Evolutionary conservation across 139 green algal genomes (phyloP).

Genomic region (Coccomyxa sp.): DNA sequence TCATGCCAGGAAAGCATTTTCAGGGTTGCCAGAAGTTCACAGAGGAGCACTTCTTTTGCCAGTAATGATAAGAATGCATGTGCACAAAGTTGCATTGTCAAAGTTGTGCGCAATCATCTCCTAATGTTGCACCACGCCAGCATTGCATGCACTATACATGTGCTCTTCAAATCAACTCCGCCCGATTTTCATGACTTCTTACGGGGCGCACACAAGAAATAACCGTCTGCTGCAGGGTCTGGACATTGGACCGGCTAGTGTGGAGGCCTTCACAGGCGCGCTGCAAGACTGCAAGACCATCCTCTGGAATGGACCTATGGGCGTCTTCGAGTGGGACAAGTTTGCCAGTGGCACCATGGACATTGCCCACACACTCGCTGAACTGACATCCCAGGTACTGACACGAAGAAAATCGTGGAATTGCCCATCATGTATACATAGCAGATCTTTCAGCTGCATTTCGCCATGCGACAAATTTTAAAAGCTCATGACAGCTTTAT

Average conservation of each 20-base stretch:
- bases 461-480: too few relatives aligned
- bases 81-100: too few relatives aligned
- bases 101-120: too few relatives aligned
- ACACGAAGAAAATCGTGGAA: too few relatives aligned
- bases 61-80: background rate
- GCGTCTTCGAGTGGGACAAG: conserved; percentile 95
- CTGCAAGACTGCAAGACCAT: conserved; percentile 90
- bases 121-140: too few relatives aligned
- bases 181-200: too few relatives aligned
- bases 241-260: conserved; percentile 91
- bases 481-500: too few relatives aligned
- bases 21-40: background rate
- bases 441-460: too few relatives aligned
- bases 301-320: conserved; percentile 97
- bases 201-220: background rate
- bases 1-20: background rate
- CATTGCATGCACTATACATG: too few relatives aligned
- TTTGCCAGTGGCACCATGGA: conserved; percentile 88
- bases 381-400: conserved; percentile 11
- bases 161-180: too few relatives aligned
- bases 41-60: background rate
- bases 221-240: conserved; percentile 56
- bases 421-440: too few relatives aligned
- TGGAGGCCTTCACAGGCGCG: conserved; percentile 82
- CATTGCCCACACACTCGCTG: conserved; percentile 88